Percentiles rank a stretch among this genome's conserved stretches.
phyloP scores from a whole-genome alignment of 106 monocot species.

The Dendrobium chrysotoxum region DNA sequence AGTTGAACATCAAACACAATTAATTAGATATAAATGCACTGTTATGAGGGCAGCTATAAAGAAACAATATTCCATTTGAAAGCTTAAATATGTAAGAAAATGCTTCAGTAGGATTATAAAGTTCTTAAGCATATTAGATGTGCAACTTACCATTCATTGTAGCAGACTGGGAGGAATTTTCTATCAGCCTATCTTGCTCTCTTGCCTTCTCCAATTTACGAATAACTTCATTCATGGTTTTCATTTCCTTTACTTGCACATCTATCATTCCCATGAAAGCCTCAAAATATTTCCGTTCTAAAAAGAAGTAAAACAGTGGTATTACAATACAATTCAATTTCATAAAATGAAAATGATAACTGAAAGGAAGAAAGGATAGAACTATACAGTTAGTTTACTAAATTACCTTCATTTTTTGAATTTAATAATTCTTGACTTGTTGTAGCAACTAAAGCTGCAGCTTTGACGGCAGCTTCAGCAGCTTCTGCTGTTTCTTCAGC shows the following conservation, averaged over 20 bases:
- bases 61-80: no score
- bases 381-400: background rate
- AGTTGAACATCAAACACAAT: no score
- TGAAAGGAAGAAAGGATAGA: no score
- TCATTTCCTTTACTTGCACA: constrained; percentile 85
- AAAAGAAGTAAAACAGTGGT: background rate
- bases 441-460: constrained; percentile 73
- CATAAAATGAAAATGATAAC: background rate
- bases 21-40: no score
- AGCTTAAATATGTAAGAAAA: constrained; percentile 11
- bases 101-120: background rate
- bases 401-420: constrained; percentile 65
- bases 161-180: constrained; percentile 28
- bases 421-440: constrained; percentile 74
- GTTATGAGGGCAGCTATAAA: no score
- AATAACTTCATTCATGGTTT: constrained; percentile 66
- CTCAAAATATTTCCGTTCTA: constrained; percentile 69
- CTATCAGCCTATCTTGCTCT: constrained; percentile 39
- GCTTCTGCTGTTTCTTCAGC: constrained; percentile 70
- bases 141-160: constrained; percentile 55
- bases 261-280: constrained; percentile 63
- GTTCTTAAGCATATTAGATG: background rate
- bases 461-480: constrained; percentile 64
- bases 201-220: constrained; percentile 42
- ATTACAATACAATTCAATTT: background rate